phyloP scores from a whole-genome alignment of 805 yeast species.

The Zygoascus bituminiphila region DNA sequence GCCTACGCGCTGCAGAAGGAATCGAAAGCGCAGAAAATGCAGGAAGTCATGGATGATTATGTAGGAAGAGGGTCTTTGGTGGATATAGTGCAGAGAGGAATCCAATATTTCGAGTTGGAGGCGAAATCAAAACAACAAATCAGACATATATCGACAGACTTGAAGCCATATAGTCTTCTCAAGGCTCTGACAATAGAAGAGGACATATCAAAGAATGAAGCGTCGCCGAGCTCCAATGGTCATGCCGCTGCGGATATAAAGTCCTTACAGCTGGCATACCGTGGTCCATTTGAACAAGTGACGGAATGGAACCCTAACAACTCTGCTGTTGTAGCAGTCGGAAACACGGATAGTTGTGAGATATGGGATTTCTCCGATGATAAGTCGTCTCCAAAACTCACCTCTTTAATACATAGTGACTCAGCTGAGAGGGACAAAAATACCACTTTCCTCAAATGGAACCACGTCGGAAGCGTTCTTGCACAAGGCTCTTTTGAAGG shows the following conservation, averaged over 20 bases:
- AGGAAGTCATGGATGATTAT: slow-evolving; percentile 46
- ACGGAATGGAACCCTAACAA: slow-evolving; percentile 8
- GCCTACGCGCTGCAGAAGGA: slow-evolving; percentile 78
- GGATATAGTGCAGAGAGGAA: slow-evolving; percentile 76
- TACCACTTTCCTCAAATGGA: slow-evolving; percentile 43
- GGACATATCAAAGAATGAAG: background rate
- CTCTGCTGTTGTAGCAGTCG: slow-evolving; percentile 8
- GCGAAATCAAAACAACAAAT: slow-evolving; percentile 34
- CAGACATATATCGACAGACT: slow-evolving; percentile 17
- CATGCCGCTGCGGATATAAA: background rate
- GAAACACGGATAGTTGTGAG: slow-evolving; percentile 1
- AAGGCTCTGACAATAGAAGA: slow-evolving; percentile 15
- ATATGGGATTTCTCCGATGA: background rate
- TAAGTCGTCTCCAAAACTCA: slow-evolving; percentile 2
- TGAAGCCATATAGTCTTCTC: slow-evolving; percentile 10
- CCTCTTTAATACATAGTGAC: slow-evolving; percentile 9
- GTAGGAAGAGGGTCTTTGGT: slow-evolving; percentile 56
- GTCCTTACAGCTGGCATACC: slow-evolving; percentile 1
- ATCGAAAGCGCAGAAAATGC: slow-evolving; percentile 46
- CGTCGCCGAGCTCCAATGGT: background rate
- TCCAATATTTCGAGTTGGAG: slow-evolving; percentile 67
- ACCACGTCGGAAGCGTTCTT: slow-evolving; percentile 53
- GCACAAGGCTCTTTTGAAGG: slow-evolving; percentile 64
- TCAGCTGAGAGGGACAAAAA: slow-evolving; percentile 16
- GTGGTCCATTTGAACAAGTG: slow-evolving; percentile 5